Percentiles rank a stretch among this genome's conserved stretches.
These are phyloP conservation scores for Microbotryum violaceum DNA, from an alignment of 1,284 basidiomycete species.

Conservation along the genomic window DNA sequence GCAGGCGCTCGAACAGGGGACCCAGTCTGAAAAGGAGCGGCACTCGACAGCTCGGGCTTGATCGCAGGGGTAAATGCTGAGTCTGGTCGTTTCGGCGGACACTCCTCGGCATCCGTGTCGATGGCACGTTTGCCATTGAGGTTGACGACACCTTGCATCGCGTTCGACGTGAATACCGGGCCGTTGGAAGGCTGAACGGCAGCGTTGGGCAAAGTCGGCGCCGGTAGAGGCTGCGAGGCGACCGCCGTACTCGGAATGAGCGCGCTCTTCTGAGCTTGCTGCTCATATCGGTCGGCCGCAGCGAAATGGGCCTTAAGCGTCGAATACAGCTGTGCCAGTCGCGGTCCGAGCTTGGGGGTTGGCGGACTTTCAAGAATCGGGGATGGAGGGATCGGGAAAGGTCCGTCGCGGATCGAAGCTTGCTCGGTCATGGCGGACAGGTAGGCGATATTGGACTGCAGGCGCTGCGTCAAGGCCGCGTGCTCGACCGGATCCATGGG, in stretches of 20 bases:
- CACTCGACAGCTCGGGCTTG: too few relatives aligned
- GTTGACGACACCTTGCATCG: too few relatives aligned
- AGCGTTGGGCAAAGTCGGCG: too few relatives aligned
- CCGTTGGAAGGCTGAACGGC: too few relatives aligned
- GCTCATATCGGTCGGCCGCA: constrained; percentile 24
- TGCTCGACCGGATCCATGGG: constrained; percentile 15
- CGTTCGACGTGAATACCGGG: too few relatives aligned
- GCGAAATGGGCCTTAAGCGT: constrained; percentile 23
- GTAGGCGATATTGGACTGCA: constrained; percentile 25
- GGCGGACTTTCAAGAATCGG: constrained; percentile 22
- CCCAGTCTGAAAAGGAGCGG: too few relatives aligned
- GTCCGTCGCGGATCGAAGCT: constrained; percentile 4
- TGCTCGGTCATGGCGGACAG: constrained; percentile 19
- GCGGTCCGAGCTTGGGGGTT: constrained; percentile 14
- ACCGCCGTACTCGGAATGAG: neutral
- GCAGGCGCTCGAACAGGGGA: too few relatives aligned
- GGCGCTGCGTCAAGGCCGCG: constrained; percentile 19
- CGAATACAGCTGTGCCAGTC: constrained; percentile 11
- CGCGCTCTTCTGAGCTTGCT: constrained; percentile 3
- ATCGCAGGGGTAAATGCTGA: too few relatives aligned
- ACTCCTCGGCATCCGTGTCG: too few relatives aligned
- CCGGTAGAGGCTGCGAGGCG: too few relatives aligned
- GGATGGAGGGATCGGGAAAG: neutral
- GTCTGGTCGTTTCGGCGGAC: too few relatives aligned
- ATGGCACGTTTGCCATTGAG: too few relatives aligned